Conservation (phyloP, 805 yeast genomes). For the Candida caryicola region DNA sequence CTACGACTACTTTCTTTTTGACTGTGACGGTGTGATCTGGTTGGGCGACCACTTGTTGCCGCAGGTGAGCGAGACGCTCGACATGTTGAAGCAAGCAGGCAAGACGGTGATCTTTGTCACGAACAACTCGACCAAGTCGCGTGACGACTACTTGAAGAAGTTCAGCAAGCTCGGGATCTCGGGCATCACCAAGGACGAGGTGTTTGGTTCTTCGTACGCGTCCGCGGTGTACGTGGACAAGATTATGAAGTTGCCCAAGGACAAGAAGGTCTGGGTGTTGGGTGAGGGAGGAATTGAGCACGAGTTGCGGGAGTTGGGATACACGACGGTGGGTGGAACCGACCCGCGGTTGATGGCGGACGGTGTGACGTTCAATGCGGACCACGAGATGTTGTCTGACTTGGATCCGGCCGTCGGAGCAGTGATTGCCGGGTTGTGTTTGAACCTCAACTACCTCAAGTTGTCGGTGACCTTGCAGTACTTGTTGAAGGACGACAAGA, state of each 20-base stretch:
- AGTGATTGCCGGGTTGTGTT: slow-evolving; percentile 85
- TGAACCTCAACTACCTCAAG: slow-evolving; percentile 75
- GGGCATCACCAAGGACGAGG: slow-evolving; percentile 54
- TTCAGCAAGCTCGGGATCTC: slow-evolving; percentile 60
- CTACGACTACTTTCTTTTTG: slow-evolving; percentile 87
- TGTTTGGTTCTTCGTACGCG: slow-evolving; percentile 91
- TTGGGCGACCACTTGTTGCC: slow-evolving; percentile 81
- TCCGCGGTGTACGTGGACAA: slow-evolving; percentile 81
- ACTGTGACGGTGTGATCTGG: slow-evolving; percentile 98
- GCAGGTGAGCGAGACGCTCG: slow-evolving; percentile 69
- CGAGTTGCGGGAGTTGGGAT: slow-evolving; percentile 75
- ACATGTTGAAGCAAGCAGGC: slow-evolving; percentile 48
- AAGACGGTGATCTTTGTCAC: slow-evolving; percentile 88
- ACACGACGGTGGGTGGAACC: slow-evolving; percentile 76
- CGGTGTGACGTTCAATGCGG: slow-evolving; percentile 53
- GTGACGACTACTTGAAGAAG: slow-evolving; percentile 72
- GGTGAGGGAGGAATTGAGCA: slow-evolving; percentile 86
- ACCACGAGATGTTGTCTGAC: slow-evolving; percentile 50
- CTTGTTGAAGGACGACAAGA: slow-evolving; percentile 52
- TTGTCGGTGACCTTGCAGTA: slow-evolving; percentile 81
- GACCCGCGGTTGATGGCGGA: slow-evolving; percentile 54
- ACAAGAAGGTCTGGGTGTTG: slow-evolving; percentile 79
- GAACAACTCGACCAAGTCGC: slow-evolving; percentile 90
- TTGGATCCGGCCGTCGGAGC: slow-evolving; percentile 77
- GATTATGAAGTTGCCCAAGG: slow-evolving; percentile 69